Evolutionary conservation across 2,329 filamentous ascomycete species (phyloP).

Genomic region (Trichoderma hamatum): DNA sequence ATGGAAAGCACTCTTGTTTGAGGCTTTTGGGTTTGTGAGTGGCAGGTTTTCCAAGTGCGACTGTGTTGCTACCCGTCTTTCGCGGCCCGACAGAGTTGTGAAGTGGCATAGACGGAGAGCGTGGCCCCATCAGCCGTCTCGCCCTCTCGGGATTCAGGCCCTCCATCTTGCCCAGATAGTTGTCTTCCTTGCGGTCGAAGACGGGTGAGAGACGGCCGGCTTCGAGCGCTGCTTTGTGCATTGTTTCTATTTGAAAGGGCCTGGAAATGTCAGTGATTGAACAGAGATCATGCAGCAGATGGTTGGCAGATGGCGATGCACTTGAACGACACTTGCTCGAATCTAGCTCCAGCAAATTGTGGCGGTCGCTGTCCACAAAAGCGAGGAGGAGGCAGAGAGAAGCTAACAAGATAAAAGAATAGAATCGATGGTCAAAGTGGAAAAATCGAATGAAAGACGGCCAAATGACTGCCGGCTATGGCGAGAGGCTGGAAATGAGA

Average conservation of each 20-base stretch:
- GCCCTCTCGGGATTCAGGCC: slow-evolving; percentile 37
- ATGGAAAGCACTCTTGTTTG: background rate
- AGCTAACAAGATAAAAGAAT: background rate
- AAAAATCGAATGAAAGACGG: background rate
- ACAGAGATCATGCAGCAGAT: too few species aligned
- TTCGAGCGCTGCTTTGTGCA: background rate
- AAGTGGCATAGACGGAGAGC: slow-evolving; percentile 10
- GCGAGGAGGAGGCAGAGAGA: background rate
- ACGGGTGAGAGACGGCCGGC: background rate
- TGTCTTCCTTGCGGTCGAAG: background rate
- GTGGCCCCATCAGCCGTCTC: slow-evolving; percentile 31
- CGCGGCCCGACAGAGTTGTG: slow-evolving; percentile 1
- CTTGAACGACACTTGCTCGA: background rate
- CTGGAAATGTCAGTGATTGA: background rate
- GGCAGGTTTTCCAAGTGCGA: background rate
- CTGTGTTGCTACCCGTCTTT: slow-evolving; percentile 16
- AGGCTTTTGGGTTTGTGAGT: background rate
- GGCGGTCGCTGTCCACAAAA: background rate
- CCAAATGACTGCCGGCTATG: background rate
- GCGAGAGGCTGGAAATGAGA: too few species aligned
- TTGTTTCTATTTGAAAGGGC: background rate
- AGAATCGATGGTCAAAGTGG: background rate
- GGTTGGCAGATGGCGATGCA: background rate
- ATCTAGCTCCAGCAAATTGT: background rate
- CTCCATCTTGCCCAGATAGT: slow-evolving; percentile 4